A percentile compares a stretch with the other conserved stretches of the same genome.
phyloP scores from a whole-genome alignment of 2,329 filamentous ascomycete genomes.

The Talaromyces islandicus region DNA sequence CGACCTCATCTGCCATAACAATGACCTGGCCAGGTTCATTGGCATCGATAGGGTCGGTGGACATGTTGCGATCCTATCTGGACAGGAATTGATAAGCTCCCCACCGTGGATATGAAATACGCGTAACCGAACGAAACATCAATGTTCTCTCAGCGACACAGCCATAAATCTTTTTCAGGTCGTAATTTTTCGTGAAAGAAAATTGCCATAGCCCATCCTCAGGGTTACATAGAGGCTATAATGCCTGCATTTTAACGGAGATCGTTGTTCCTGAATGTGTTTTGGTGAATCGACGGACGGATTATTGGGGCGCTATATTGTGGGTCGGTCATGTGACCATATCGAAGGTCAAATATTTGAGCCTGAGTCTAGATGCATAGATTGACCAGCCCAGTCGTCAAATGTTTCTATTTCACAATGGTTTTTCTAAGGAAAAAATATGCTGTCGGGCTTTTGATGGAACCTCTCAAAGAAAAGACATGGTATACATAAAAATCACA shows the following conservation, averaged over 20 bases:
- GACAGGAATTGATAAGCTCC: slow-evolving; percentile 1
- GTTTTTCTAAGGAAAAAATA: neutral
- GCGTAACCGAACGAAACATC: slow-evolving; percentile 7
- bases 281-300: neutral
- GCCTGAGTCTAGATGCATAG: neutral
- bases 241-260: neutral
- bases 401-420: neutral
- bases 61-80: slow-evolving; percentile 2
- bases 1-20: slow-evolving; percentile 45
- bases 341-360: neutral
- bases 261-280: neutral
- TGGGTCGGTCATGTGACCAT: slow-evolving; percentile 2
- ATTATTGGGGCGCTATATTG: slow-evolving; percentile 2
- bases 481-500: neutral
- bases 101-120: slow-evolving; percentile 2
- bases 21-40: slow-evolving; percentile 33
- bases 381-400: neutral
- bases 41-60: slow-evolving; percentile 23
- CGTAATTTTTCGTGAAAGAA: neutral
- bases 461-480: no score
- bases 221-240: neutral
- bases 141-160: slow-evolving; percentile 12
- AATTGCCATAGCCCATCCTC: neutral
- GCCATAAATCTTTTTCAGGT: neutral
- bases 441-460: neutral